Percentiles rank a stretch among this genome's conserved stretches.
Evolutionary conservation across 2,329 filamentous ascomycete species (phyloP).

Genomic region (Dothideomycetes sp.): DNA sequence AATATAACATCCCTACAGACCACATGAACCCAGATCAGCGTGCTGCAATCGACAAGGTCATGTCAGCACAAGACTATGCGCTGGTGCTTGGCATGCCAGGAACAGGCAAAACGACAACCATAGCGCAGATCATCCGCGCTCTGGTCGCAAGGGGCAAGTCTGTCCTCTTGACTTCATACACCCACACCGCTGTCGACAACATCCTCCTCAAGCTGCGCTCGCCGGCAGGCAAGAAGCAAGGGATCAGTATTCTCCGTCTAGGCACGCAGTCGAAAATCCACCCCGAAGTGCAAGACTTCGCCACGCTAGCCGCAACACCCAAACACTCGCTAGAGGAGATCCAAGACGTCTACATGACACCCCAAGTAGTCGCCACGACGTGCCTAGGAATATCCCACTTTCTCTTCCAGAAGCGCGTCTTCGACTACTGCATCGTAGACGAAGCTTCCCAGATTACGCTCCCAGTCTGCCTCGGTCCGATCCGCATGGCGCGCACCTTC

Average conservation of each 20-base stretch:
- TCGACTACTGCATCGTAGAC: constrained; percentile 97
- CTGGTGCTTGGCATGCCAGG: constrained; percentile 98
- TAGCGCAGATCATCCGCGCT: constrained; percentile 90
- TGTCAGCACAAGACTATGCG: constrained; percentile 90
- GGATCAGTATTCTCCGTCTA: constrained; percentile 68
- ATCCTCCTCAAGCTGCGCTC: constrained; percentile 80
- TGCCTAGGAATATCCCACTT: constrained; percentile 86
- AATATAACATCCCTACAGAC: constrained; percentile 46
- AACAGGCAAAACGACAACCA: constrained; percentile 96
- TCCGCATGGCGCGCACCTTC: constrained; percentile 85
- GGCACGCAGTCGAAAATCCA: constrained; percentile 80
- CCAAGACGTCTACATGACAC: constrained; percentile 69
- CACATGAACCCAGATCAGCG: constrained; percentile 67
- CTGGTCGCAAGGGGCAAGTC: constrained; percentile 83
- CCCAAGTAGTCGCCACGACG: constrained; percentile 85
- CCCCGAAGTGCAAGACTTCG: constrained; percentile 76
- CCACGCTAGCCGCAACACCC: constrained; percentile 61
- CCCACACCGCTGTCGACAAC: constrained; percentile 95
- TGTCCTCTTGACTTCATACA: constrained; percentile 88
- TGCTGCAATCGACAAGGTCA: constrained; percentile 82
- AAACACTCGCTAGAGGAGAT: constrained; percentile 75
- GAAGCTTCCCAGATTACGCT: constrained; percentile 96
- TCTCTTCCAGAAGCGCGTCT: constrained; percentile 76
- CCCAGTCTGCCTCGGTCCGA: constrained; percentile 86
- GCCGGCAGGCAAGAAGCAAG: constrained; percentile 38